Conservation (phyloP, 164 flowering plant species). For the Santalum album region DNA sequence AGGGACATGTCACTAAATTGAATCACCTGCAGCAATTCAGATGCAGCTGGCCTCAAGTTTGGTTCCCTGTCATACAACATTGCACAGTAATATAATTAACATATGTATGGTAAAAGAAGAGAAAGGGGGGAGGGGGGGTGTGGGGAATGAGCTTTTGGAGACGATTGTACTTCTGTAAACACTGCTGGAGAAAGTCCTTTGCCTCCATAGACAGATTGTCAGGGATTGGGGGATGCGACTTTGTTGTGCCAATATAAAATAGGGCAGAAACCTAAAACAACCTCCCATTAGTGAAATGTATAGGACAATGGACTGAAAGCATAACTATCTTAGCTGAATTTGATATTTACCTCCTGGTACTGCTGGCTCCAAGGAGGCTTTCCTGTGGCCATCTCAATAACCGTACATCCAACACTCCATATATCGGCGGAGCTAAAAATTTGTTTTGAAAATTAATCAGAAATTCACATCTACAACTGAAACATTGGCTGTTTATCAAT, state of each 20-base stretch:
- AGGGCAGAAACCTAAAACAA: conserved; percentile 78
- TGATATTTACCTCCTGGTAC: conserved; percentile 64
- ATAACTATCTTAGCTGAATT: not conserved
- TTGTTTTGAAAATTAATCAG: not conserved
- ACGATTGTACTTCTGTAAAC: conserved; percentile 65
- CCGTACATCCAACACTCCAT: conserved; percentile 99
- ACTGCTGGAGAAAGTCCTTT: conserved; percentile 80
- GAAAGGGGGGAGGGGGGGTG: no score
- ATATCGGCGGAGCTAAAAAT: conserved; percentile 87
- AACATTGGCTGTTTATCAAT: no score
- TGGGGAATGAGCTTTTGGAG: not conserved
- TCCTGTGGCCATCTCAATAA: conserved; percentile 99
- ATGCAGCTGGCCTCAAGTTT: conserved; percentile 31
- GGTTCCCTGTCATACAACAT: conserved; percentile 47
- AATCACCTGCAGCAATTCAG: conserved; percentile 35
- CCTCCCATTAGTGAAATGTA: not conserved
- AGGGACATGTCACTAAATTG: not conserved
- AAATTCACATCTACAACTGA: not conserved
- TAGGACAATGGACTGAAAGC: not conserved
- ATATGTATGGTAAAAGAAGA: no score
- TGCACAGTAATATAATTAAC: no score
- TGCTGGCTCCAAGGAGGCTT: conserved; percentile 99
- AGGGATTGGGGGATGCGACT: conserved; percentile 96
- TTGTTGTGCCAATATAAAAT: conserved; percentile 83
- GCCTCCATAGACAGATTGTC: conserved; percentile 87